A percentile compares a stretch with the other conserved stretches of the same genome.
Evolutionary conservation across 192 early-diverging fungal genomes (phyloP).

Genomic region (Borealophlyctis nickersoniae): DNA sequence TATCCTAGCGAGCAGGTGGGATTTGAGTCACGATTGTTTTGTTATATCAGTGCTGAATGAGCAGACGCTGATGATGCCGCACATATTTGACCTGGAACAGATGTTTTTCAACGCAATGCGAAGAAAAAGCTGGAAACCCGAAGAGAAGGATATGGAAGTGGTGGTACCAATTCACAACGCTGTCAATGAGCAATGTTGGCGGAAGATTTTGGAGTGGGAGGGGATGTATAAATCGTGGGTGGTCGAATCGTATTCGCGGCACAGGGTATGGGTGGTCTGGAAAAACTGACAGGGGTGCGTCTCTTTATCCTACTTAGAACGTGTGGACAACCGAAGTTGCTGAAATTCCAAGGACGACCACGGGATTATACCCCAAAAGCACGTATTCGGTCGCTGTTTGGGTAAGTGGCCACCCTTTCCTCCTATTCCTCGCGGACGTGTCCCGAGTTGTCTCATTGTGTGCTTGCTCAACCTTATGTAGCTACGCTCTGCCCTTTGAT

Average conservation of each 20-base stretch:
- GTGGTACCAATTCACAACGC: conserved; percentile 93
- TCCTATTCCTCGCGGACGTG: background rate
- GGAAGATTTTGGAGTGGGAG: conserved; percentile 84
- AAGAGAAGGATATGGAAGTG: conserved; percentile 78
- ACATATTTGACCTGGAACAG: no score
- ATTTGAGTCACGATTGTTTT: no score
- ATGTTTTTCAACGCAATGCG: conserved; percentile 97
- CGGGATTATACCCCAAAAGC: conserved; percentile 74
- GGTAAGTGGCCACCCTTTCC: no score
- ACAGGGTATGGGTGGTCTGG: no score
- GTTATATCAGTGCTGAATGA: no score
- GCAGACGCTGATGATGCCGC: no score
- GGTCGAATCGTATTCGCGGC: no score
- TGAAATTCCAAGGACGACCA: conserved; percentile 72
- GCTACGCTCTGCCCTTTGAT: conserved; percentile 83
- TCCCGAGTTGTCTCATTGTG: background rate
- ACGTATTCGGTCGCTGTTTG: conserved; percentile 59
- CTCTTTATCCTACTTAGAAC: conserved; percentile 32
- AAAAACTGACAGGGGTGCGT: no score
- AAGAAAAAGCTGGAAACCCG: conserved; percentile 83
- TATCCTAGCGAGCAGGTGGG: conserved; percentile 82
- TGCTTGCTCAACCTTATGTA: conserved; percentile 9
- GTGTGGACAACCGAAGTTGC: conserved; percentile 65
- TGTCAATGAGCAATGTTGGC: conserved; percentile 90
- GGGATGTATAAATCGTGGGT: conserved; percentile 18